These are phyloP conservation scores for Isoetes taiwanensis DNA, from an alignment of 75 land plant species.

Conservation along the genomic window DNA sequence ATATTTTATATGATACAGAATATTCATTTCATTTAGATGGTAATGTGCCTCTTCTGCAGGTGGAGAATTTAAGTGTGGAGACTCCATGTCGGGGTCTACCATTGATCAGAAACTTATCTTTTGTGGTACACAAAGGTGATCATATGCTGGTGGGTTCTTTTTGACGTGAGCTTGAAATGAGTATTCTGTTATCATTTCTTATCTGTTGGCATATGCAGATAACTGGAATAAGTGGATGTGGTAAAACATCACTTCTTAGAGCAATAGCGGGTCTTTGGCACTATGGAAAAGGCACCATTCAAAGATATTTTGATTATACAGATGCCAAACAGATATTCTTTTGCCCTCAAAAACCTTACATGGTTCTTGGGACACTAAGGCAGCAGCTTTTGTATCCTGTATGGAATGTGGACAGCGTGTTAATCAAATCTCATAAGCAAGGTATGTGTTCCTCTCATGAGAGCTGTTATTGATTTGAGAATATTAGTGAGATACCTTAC, in stretches of 20 bases:
- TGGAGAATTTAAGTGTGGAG: background rate
- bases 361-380: constrained; percentile 6
- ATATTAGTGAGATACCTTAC: no score
- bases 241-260: constrained; percentile 2
- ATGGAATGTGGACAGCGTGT: background rate
- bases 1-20: background rate
- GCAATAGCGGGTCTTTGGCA: constrained; percentile 3
- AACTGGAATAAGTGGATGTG: background rate
- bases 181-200: no score
- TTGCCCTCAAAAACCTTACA: constrained; percentile 5
- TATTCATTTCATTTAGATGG: background rate
- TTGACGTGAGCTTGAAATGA: no score
- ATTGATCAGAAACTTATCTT: background rate
- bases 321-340: background rate
- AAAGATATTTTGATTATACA: background rate
- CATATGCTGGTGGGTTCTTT: background rate
- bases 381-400: background rate
- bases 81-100: background rate
- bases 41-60: background rate
- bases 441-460: background rate
- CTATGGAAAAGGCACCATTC: background rate
- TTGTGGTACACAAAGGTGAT: background rate
- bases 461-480: no score
- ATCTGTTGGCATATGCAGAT: no score
- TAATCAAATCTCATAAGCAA: background rate